phyloP scores from a whole-genome alignment of 2,329 filamentous ascomycete species.

The Cladosporium cucumerinum region DNA sequence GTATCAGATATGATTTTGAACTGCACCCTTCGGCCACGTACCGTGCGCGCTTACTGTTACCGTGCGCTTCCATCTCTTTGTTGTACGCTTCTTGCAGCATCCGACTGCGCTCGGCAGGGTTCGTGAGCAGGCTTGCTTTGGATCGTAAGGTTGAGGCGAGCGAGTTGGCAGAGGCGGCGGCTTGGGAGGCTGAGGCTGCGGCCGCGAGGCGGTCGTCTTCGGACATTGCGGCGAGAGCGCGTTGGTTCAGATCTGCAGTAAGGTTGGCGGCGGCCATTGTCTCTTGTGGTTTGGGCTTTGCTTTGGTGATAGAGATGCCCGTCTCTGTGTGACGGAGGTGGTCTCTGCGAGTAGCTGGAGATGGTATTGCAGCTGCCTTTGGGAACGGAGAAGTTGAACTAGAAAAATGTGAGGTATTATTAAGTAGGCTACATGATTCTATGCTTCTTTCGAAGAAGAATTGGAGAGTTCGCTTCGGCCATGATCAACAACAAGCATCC shows the following conservation, averaged over 20 bases:
- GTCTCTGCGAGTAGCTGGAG: not conserved
- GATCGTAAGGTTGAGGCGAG: slow-evolving; percentile 19
- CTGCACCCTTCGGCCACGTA: no score
- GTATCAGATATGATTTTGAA: no score
- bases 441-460: not conserved
- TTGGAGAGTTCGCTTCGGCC: not conserved
- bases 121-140: slow-evolving; percentile 22
- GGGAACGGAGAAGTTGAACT: no score
- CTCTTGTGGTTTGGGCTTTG: not conserved
- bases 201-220: slow-evolving; percentile 13
- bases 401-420: not conserved
- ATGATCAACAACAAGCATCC: slow-evolving; percentile 3
- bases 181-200: slow-evolving; percentile 9
- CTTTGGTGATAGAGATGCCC: not conserved
- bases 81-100: slow-evolving; percentile 32
- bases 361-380: not conserved
- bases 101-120: slow-evolving; percentile 28
- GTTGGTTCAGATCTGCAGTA: not conserved
- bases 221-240: slow-evolving; percentile 7
- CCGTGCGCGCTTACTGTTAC: slow-evolving; percentile 25
- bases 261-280: not conserved
- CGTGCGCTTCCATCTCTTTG: slow-evolving; percentile 33
- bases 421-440: not conserved
- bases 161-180: slow-evolving; percentile 9
- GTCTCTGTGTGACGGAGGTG: not conserved